Base-by-base conservation (phyloP, 2,329 filamentous ascomycete species). In the Colletotrichum karsti region DNA sequence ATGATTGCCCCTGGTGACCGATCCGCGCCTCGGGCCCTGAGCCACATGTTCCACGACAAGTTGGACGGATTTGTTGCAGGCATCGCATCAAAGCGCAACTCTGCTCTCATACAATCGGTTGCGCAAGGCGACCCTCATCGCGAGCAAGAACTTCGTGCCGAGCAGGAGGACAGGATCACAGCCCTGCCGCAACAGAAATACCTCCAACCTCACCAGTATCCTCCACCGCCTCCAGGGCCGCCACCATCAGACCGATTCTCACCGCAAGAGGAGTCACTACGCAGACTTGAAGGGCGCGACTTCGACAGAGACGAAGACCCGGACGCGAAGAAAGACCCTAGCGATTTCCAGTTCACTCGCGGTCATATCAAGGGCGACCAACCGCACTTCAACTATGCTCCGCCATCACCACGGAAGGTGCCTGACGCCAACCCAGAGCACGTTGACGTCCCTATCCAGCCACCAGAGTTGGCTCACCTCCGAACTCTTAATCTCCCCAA, bases 1-100 rank as follows among this genome's bases (percentile, higher is more conserved):
- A 67, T 66, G 37, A 67, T 63, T 39, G 68, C 35, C 13, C 74
- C 74, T 7, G 72, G 77, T 44, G 77, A 77, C 42, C 83, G 81
- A 77, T 84, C 81, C 75, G 89, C 80, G 65, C 84, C 89, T 58
- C 79, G 91, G 74, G 91, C 91, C 3, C 85, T 95, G 63, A 94
- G 91, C 73, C 91, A 91, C 72, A 82, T 91, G 73, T 91, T 97
- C 73, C 93, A 97, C 76, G 93, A 97, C 79, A 94, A 92, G 78
- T 89, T 97, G 63, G 94, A 97, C 77, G 92, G 93, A 20, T 94
- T 95, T 63, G 93, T 97, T 41, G 92, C 95, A 28, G 93, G 92
- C 48, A 93, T 97, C 63, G 94, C 93, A 4, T 92, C 92, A 58
- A 96, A 97, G 77, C 90, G 94, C 61, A 94, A 94, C 82, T 97